phyloP scores from a whole-genome alignment of 1,139 yeast species.

The Debaryomyces fabryi region DNA sequence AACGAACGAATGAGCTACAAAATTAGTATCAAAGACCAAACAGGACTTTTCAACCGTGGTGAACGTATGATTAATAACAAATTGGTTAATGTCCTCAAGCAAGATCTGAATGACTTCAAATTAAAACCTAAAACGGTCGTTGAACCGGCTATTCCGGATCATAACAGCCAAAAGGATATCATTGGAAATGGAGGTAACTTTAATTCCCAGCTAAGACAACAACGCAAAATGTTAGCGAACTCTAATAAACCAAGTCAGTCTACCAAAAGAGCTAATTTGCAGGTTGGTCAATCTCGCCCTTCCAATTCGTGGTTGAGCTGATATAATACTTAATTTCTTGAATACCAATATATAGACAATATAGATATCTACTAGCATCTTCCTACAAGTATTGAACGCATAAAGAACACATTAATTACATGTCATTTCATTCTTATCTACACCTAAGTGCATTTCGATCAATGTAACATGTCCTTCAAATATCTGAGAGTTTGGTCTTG shows the following conservation, averaged over 20 bases:
- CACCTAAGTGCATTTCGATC: neutral
- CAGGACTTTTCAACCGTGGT: slow-evolving; percentile 57
- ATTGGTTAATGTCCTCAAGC: slow-evolving; percentile 26
- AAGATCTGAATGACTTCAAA: slow-evolving; percentile 32
- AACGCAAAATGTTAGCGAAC: slow-evolving; percentile 25
- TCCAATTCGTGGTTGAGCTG: slow-evolving; percentile 23
- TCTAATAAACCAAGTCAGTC: slow-evolving; percentile 19
- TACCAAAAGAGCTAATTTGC: slow-evolving; percentile 32
- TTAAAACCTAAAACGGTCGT: slow-evolving; percentile 32
- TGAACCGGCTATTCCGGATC: slow-evolving; percentile 12
- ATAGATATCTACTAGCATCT: slow-evolving; percentile 1
- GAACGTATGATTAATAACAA: slow-evolving; percentile 21
- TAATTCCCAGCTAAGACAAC: slow-evolving; percentile 30
- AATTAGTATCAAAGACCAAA: slow-evolving; percentile 54
- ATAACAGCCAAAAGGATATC: slow-evolving; percentile 5
- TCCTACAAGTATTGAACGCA: neutral
- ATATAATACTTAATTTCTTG: neutral
- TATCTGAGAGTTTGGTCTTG: neutral
- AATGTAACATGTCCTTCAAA: too few species aligned
- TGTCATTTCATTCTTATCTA: neutral
- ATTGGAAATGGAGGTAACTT: slow-evolving; percentile 33
- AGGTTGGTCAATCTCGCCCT: slow-evolving; percentile 28
- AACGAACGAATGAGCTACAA: slow-evolving; percentile 55
- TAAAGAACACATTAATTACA: neutral
- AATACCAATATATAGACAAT: neutral